Evolutionary conservation across 2,329 filamentous ascomycete genomes (phyloP).

Genomic region (Didymella pomorum): DNA sequence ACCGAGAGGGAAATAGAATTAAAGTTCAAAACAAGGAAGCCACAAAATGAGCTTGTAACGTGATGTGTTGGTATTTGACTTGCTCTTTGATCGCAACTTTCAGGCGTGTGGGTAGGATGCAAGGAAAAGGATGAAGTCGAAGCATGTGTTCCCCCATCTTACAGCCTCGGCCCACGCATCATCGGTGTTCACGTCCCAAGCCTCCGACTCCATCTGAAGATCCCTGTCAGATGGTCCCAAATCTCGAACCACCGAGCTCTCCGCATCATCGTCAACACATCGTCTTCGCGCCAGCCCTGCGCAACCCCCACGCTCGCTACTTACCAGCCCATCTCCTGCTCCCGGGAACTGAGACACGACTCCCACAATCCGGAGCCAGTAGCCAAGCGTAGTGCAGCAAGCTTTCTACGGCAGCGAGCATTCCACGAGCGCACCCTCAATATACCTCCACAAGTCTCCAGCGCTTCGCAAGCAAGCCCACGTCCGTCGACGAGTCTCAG

Average conservation of each 20-base stretch:
- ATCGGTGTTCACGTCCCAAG: conserved; percentile 8
- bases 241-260: conserved; percentile 42
- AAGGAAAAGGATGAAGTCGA: not conserved
- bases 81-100: not conserved
- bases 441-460: too few species aligned
- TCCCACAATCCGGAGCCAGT: too few species aligned
- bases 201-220: conserved; percentile 62
- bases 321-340: too few species aligned
- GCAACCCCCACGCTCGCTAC: conserved; percentile 3
- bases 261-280: too few species aligned
- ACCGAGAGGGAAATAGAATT: not conserved
- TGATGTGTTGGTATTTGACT: not conserved
- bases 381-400: not conserved
- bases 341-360: too few species aligned
- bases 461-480: too few species aligned
- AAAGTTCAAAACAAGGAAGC: not conserved
- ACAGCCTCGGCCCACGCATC: conserved; percentile 13
- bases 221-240: conserved; percentile 45
- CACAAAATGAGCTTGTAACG: not conserved
- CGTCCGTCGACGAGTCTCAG: too few species aligned
- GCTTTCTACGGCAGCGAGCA: too few species aligned
- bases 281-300: too few species aligned
- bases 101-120: not conserved
- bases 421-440: too few species aligned
- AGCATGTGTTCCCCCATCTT: conserved; percentile 11